Percentiles rank a stretch among this genome's conserved stretches.
Conservation (phyloP, 495 filamentous ascomycete species). For the Physcia stellaris region DNA sequence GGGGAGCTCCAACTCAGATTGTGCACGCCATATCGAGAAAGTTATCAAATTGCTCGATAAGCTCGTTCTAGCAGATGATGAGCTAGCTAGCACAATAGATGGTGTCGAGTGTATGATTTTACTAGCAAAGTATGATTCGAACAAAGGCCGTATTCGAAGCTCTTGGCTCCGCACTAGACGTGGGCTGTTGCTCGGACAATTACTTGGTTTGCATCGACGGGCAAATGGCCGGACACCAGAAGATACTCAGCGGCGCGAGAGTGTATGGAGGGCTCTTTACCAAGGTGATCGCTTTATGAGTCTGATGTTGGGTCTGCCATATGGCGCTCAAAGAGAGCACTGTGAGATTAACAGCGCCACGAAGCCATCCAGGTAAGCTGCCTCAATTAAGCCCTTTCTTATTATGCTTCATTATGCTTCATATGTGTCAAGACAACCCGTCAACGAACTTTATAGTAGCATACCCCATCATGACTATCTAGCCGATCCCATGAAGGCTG, state of each 20-base stretch:
- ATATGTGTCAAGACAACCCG: conserved; percentile 6
- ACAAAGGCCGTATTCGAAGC: conserved; percentile 37
- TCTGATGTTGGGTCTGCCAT: conserved; percentile 38
- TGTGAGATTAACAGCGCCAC: conserved; percentile 18
- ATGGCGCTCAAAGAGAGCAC: conserved; percentile 25
- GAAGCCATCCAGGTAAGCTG: conserved; percentile 10
- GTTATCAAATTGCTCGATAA: no score
- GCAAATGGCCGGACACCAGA: conserved; percentile 9
- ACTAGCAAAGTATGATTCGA: conserved; percentile 30
- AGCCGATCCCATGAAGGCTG: no score
- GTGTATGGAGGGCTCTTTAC: conserved; percentile 33
- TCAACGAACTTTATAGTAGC: conserved; percentile 1
- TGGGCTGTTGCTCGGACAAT: conserved; percentile 32
- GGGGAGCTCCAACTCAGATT: no score
- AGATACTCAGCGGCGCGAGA: conserved; percentile 19
- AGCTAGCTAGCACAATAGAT: conserved; percentile 32
- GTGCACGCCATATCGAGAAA: no score
- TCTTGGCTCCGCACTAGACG: conserved; percentile 35
- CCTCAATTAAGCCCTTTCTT: no score
- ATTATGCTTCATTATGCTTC: no score
- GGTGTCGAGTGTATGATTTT: conserved; percentile 37
- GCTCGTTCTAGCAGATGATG: conserved; percentile 32
- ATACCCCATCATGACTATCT: no score
- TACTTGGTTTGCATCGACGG: conserved; percentile 30
- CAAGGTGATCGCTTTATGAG: conserved; percentile 30